Conservation (phyloP, 257 asterid species). For the Ophiorrhiza pumila region DNA sequence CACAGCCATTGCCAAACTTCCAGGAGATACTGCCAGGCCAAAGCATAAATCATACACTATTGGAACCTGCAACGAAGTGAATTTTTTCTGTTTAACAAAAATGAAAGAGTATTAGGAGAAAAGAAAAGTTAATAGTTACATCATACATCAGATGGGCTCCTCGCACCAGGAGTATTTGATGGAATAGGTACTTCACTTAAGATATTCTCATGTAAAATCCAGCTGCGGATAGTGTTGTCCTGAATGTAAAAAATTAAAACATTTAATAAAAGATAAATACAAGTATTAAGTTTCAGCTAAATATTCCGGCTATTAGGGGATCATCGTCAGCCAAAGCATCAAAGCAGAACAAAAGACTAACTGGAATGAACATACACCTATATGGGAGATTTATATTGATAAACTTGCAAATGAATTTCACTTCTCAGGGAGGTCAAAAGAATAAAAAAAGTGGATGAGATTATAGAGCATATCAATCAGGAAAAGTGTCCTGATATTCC, state of each 20-base stretch:
- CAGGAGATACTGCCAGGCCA: slow-evolving; percentile 90
- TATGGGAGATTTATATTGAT: not conserved
- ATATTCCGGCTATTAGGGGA: not conserved
- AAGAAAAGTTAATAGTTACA: slow-evolving; percentile 16
- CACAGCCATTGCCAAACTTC: slow-evolving; percentile 83
- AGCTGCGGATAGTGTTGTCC: slow-evolving; percentile 72
- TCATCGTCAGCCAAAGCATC: slow-evolving; percentile 6
- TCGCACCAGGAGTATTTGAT: slow-evolving; percentile 49
- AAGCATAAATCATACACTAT: slow-evolving; percentile 70
- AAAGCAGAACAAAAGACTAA: not conserved
- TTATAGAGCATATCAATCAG: not conserved
- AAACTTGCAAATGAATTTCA: not conserved
- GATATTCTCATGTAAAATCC: slow-evolving; percentile 53
- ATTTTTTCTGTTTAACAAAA: slow-evolving; percentile 19
- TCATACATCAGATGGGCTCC: slow-evolving; percentile 65
- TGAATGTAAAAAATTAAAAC: slow-evolving; percentile 29
- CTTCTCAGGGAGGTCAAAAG: not conserved
- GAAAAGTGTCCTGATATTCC: not conserved
- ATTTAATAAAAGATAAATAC: not conserved
- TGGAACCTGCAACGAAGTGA: slow-evolving; percentile 50
- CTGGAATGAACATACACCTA: not conserved
- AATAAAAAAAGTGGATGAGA: not conserved
- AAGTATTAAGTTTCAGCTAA: not conserved
- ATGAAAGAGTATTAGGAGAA: slow-evolving; percentile 7
- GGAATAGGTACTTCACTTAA: slow-evolving; percentile 63